A percentile compares a stretch with the other conserved stretches of the same genome.
These are phyloP conservation scores for Penicillium nucicola DNA, from an alignment of 495 filamentous ascomycete species.

Conservation along the genomic window DNA sequence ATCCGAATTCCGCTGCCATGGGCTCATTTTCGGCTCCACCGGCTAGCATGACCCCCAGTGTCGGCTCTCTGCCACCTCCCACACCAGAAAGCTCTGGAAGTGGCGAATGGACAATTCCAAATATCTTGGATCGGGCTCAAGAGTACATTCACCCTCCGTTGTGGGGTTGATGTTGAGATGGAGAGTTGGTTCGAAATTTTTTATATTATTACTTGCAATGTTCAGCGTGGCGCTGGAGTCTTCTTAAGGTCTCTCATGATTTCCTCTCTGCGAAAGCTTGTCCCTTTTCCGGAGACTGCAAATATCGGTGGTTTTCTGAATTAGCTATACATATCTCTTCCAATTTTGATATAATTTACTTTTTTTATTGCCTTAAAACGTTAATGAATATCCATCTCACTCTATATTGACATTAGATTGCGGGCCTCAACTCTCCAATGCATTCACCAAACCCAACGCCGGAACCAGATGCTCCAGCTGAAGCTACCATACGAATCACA, in stretches of 20 bases:
- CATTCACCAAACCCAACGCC: constrained; percentile 68
- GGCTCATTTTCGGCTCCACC: constrained; percentile 16
- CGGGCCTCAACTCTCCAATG: constrained; percentile 46
- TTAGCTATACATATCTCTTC: not conserved
- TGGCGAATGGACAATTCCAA: constrained; percentile 46
- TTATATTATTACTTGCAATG: not conserved
- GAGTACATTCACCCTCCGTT: constrained; percentile 50
- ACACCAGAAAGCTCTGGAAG: constrained; percentile 48
- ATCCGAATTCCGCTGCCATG: constrained; percentile 4
- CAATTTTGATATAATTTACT: not conserved
- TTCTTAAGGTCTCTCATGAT: constrained; percentile 2
- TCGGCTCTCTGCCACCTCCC: constrained; percentile 41
- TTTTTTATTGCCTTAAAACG: no score
- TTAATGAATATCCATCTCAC: not conserved
- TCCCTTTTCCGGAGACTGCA: not conserved
- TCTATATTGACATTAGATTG: not conserved
- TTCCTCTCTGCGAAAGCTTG: not conserved
- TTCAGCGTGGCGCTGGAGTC: constrained; percentile 13
- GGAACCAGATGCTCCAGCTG: constrained; percentile 48
- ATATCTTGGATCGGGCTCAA: constrained; percentile 42
- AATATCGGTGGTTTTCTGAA: not conserved
- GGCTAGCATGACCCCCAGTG: constrained; percentile 33
- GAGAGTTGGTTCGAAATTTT: not conserved
- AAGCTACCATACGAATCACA: constrained; percentile 62
- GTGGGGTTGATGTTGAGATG: constrained; percentile 29